phyloP scores from a whole-genome alignment of 2,329 filamentous ascomycete species.

The Lasiodiplodia sp. region DNA sequence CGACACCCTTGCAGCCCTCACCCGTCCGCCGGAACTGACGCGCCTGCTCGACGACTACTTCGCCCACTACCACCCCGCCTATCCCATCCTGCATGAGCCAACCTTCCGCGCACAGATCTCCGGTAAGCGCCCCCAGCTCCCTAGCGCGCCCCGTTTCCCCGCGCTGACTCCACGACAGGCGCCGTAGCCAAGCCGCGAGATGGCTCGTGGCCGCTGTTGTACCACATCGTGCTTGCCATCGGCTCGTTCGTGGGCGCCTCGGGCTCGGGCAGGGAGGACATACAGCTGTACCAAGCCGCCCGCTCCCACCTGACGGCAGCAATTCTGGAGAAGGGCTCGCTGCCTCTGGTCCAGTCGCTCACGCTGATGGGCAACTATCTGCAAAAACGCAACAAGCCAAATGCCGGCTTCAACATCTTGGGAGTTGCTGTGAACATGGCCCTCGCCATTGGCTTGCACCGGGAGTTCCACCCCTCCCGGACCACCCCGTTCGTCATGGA shows the following conservation, averaged over 20 bases:
- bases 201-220: slow-evolving; percentile 51
- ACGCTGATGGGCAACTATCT: slow-evolving; percentile 58
- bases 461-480: slow-evolving; percentile 58
- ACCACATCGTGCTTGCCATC: slow-evolving; percentile 53
- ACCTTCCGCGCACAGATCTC: slow-evolving; percentile 57
- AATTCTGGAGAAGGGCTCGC: slow-evolving; percentile 57
- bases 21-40: neutral
- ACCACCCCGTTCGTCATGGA: slow-evolving; percentile 50
- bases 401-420: slow-evolving; percentile 58
- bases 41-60: slow-evolving; percentile 53
- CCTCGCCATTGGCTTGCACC: slow-evolving; percentile 58
- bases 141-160: slow-evolving; percentile 33
- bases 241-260: slow-evolving; percentile 54
- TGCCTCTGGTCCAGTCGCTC: slow-evolving; percentile 58
- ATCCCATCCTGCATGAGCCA: slow-evolving; percentile 57
- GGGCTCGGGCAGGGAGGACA: slow-evolving; percentile 52
- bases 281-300: slow-evolving; percentile 57
- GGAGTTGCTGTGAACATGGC: slow-evolving; percentile 58
- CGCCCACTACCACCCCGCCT: slow-evolving; percentile 55
- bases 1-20: neutral
- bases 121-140: slow-evolving; percentile 45
- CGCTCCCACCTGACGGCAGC: slow-evolving; percentile 55
- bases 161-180: neutral
- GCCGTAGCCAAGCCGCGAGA: slow-evolving; percentile 49
- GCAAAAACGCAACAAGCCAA: slow-evolving; percentile 60